phyloP scores from a whole-genome alignment of 768 basidiomycete species.

The Dentipellis fragilis region DNA sequence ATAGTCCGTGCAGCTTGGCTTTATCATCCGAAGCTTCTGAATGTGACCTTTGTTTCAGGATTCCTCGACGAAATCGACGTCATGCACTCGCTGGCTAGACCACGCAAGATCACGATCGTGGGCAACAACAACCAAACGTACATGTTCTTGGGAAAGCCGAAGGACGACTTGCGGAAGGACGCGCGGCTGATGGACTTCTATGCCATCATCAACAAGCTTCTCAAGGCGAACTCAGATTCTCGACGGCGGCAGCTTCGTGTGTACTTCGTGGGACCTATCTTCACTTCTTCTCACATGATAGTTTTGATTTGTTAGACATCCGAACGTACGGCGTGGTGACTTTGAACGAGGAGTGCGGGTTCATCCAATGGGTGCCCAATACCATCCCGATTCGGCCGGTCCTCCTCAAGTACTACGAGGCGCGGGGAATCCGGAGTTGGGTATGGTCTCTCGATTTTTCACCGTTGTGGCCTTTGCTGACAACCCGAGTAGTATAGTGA shows the following conservation, averaged over 20 bases:
- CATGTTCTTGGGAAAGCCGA: conserved; percentile 92
- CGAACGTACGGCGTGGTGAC: conserved; percentile 98
- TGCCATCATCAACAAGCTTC: conserved; percentile 90
- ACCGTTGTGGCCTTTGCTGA: not conserved
- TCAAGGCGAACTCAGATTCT: conserved; percentile 91
- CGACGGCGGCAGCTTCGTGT: conserved; percentile 81
- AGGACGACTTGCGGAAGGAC: conserved; percentile 95
- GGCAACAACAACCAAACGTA: conserved; percentile 80
- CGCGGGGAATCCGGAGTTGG: conserved; percentile 35
- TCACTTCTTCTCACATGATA: not conserved
- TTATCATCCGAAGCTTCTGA: not conserved
- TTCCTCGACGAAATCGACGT: conserved; percentile 79
- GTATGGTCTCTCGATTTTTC: conserved; percentile 26
- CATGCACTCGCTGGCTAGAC: conserved; percentile 87
- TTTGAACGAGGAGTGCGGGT: conserved; percentile 92
- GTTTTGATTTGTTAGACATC: conserved; percentile 49
- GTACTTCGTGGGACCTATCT: conserved; percentile 20
- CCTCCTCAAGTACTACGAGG: conserved; percentile 56
- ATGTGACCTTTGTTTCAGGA: conserved; percentile 29
- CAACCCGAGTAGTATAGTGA: conserved; percentile 28
- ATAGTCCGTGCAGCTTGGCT: conserved; percentile 32
- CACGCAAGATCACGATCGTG: conserved; percentile 78
- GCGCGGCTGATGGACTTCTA: conserved; percentile 98
- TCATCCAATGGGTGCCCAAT: conserved; percentile 98
- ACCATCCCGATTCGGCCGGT: conserved; percentile 77